Evolutionary conservation across 2,329 filamentous ascomycete genomes (phyloP).

Genomic region (Colletotrichum lini): DNA sequence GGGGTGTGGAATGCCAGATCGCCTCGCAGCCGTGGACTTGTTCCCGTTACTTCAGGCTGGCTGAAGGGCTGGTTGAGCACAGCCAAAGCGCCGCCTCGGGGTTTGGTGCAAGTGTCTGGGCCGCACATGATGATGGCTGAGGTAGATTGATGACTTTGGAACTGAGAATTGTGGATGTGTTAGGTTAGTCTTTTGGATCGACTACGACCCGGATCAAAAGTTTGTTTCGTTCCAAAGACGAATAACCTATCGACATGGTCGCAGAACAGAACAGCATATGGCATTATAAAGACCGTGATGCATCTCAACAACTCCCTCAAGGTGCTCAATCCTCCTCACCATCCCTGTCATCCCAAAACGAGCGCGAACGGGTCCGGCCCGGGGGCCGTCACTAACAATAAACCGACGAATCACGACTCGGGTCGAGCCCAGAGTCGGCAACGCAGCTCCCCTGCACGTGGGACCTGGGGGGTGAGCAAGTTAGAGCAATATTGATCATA

Average conservation of each 20-base stretch:
- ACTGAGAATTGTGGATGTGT: too few species aligned
- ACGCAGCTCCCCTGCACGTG: slow-evolving; percentile 10
- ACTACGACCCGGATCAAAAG: fast-evolving
- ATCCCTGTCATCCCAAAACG: slow-evolving; percentile 39
- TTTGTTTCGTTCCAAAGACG: too few species aligned
- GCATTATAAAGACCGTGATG: background rate
- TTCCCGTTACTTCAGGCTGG: background rate
- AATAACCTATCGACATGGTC: too few species aligned
- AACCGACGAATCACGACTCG: slow-evolving; percentile 49
- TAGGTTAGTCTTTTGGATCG: background rate
- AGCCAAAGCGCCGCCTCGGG: slow-evolving; percentile 62
- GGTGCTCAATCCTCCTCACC: slow-evolving; percentile 24
- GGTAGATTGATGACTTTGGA: background rate
- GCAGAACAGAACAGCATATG: too few species aligned
- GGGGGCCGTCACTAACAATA: slow-evolving; percentile 15
- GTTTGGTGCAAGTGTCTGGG: slow-evolving; percentile 56
- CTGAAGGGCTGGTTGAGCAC: slow-evolving; percentile 53
- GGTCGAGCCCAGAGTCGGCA: slow-evolving; percentile 46
- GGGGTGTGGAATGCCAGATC: slow-evolving; percentile 62
- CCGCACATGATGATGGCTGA: slow-evolving; percentile 60
- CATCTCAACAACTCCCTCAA: slow-evolving; percentile 29
- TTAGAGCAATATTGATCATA: slow-evolving; percentile 51
- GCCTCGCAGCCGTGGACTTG: slow-evolving; percentile 45
- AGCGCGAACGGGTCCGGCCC: slow-evolving; percentile 35
- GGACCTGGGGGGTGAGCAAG: slow-evolving; percentile 50